Conservation (phyloP, 257 asterid genomes). For the Schizonepeta tenuifolia region DNA sequence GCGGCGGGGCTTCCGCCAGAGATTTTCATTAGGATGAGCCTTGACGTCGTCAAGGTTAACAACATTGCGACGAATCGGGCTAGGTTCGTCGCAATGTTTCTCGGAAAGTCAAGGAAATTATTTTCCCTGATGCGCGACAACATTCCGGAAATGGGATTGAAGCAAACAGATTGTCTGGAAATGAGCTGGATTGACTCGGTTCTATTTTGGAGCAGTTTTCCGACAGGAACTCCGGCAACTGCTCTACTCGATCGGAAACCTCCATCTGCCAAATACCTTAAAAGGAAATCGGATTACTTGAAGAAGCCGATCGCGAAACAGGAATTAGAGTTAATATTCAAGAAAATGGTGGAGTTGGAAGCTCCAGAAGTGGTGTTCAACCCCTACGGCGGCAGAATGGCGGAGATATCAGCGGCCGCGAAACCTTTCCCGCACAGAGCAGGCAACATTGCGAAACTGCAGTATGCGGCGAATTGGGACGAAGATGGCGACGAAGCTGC, state of each 20-base stretch:
- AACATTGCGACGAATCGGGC: constrained; percentile 31
- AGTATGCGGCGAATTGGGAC: constrained; percentile 44
- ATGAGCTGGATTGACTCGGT: constrained; percentile 63
- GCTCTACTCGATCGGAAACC: constrained; percentile 46
- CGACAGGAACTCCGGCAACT: constrained; percentile 34
- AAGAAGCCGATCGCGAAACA: constrained; percentile 42
- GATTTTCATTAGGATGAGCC: constrained; percentile 38
- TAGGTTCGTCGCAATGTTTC: constrained; percentile 44
- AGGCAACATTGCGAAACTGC: constrained; percentile 43
- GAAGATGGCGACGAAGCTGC: constrained; percentile 40
- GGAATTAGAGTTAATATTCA: constrained; percentile 44
- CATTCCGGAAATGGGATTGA: constrained; percentile 49
- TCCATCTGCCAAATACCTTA: constrained; percentile 26
- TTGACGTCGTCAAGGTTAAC: constrained; percentile 32
- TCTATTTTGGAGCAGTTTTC: constrained; percentile 43
- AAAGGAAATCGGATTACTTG: constrained; percentile 59
- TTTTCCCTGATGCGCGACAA: constrained; percentile 31
- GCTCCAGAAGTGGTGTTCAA: constrained; percentile 33
- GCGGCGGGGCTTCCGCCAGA: constrained; percentile 36
- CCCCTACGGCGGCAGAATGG: constrained; percentile 50
- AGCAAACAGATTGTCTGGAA: constrained; percentile 38
- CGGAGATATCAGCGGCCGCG: constrained; percentile 38
- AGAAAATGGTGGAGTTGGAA: constrained; percentile 51
- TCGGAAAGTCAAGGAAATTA: constrained; percentile 43
- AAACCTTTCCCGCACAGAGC: constrained; percentile 49